Evolutionary conservation across 495 filamentous ascomycete genomes (phyloP).

Genomic region (Endocarpon pusillum): DNA sequence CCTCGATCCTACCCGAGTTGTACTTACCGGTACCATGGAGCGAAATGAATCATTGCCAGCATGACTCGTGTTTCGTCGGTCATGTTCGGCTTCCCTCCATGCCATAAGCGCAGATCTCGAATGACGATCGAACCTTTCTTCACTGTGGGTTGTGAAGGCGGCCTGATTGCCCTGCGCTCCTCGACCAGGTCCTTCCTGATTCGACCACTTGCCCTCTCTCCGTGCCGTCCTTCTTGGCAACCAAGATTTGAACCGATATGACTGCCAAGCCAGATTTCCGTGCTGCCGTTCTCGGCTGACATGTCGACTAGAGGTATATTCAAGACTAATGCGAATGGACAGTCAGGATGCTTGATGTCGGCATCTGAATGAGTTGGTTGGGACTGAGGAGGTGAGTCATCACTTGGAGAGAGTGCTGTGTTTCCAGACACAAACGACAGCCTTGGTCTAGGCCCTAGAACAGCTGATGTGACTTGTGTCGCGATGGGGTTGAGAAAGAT

Average conservation of each 20-base stretch:
- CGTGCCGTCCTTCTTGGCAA: conserved; percentile 29
- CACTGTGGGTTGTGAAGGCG: conserved; percentile 31
- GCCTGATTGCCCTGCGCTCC: conserved; percentile 17
- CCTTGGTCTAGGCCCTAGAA: conserved; percentile 30
- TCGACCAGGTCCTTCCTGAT: conserved; percentile 27
- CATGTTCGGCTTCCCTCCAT: conserved; percentile 41
- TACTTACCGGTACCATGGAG: conserved; percentile 30
- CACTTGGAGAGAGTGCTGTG: conserved; percentile 30
- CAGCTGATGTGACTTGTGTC: conserved; percentile 28
- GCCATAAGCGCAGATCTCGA: conserved; percentile 41
- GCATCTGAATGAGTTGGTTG: conserved; percentile 41
- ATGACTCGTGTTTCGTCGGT: conserved; percentile 32
- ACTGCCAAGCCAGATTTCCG: conserved; percentile 44
- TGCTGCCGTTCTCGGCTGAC: conserved; percentile 36
- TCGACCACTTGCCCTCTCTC: conserved; percentile 30
- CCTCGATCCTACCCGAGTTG: too few relatives aligned
- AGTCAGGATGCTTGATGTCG: conserved; percentile 34
- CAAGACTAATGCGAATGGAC: conserved; percentile 36
- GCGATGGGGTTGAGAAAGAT: conserved; percentile 32
- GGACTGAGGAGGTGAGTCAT: conserved; percentile 17
- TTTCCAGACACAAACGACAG: conserved; percentile 37
- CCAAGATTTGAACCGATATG: conserved; percentile 20
- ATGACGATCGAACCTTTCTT: conserved; percentile 36
- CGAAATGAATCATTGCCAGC: conserved; percentile 36
- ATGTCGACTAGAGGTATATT: conserved; percentile 36